A percentile compares a stretch with the other conserved stretches of the same genome.
phyloP scores from a whole-genome alignment of 352 stramenopile species.

The Phytophthora aleatoria region DNA sequence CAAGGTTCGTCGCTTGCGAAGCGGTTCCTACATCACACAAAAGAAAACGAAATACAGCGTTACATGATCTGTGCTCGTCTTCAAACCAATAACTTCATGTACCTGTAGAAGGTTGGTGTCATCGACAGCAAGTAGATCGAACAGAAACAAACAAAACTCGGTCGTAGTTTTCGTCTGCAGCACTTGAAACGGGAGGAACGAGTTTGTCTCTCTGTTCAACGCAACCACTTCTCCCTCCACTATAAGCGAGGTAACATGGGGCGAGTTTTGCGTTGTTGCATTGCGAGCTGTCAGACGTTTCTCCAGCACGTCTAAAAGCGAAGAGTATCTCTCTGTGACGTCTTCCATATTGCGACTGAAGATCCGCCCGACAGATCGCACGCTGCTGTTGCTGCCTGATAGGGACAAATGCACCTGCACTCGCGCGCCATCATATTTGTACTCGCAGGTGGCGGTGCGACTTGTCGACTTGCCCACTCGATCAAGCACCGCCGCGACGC shows the following conservation, averaged over 20 bases:
- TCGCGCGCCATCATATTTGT: slow-evolving; percentile 85
- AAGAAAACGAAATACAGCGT: slow-evolving; percentile 9
- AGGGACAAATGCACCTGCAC: slow-evolving; percentile 71
- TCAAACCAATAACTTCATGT: neutral
- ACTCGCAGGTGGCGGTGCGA: slow-evolving; percentile 66
- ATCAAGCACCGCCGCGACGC: slow-evolving; percentile 49
- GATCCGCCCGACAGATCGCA: slow-evolving; percentile 38
- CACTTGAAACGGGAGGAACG: slow-evolving; percentile 77
- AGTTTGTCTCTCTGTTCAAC: slow-evolving; percentile 49
- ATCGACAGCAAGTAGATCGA: slow-evolving; percentile 71
- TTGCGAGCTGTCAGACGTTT: slow-evolving; percentile 27
- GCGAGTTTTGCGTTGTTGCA: slow-evolving; percentile 3
- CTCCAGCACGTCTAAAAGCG: slow-evolving; percentile 52
- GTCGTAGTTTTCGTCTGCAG: slow-evolving; percentile 76
- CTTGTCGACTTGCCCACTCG: slow-evolving; percentile 49
- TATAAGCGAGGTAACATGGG: slow-evolving; percentile 48
- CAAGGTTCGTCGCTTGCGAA: slow-evolving; percentile 49
- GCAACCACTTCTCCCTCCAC: slow-evolving; percentile 82
- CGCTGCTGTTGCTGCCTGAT: neutral
- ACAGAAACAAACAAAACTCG: slow-evolving; percentile 80
- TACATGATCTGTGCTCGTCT: neutral
- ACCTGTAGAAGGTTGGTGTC: slow-evolving; percentile 54
- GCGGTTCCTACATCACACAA: slow-evolving; percentile 30
- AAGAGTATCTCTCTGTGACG: slow-evolving; percentile 69
- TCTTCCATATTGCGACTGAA: slow-evolving; percentile 89